A percentile compares a stretch with the other conserved stretches of the same genome.
phyloP scores from a whole-genome alignment of 768 basidiomycete species.

The Trametes punicea region DNA sequence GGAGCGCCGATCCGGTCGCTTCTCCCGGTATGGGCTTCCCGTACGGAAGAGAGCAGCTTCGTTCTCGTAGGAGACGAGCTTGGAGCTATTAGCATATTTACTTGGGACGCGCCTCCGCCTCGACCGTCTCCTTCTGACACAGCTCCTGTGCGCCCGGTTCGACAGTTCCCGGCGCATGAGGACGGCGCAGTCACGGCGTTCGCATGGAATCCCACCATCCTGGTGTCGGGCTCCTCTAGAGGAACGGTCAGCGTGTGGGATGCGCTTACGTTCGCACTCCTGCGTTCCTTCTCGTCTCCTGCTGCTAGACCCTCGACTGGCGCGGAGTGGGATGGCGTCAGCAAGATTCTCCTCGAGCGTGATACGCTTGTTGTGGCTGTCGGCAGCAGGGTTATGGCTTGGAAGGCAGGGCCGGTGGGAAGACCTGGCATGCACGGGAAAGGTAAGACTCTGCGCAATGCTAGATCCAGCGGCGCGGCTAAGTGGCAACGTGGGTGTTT shows the following conservation, averaged over 20 bases:
- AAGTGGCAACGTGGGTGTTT: slow-evolving; percentile 38
- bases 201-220: slow-evolving; percentile 53
- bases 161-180: slow-evolving; percentile 59
- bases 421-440: slow-evolving; percentile 29
- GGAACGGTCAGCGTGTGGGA: slow-evolving; percentile 66
- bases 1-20: slow-evolving; percentile 51
- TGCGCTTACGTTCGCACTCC: slow-evolving; percentile 53
- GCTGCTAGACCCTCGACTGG: slow-evolving; percentile 27
- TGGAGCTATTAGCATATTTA: slow-evolving; percentile 62
- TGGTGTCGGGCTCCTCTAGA: slow-evolving; percentile 63
- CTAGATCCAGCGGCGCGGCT: slow-evolving; percentile 20
- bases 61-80: slow-evolving; percentile 62
- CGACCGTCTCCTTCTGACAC: slow-evolving; percentile 3
- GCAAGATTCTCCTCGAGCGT: slow-evolving; percentile 53
- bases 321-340: slow-evolving; percentile 42
- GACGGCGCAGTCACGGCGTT: slow-evolving; percentile 66
- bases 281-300: slow-evolving; percentile 55
- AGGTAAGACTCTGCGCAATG: slow-evolving; percentile 24
- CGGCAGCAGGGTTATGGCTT: slow-evolving; percentile 62
- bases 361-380: slow-evolving; percentile 58
- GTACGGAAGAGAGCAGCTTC: slow-evolving; percentile 41
- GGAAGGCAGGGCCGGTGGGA: slow-evolving; percentile 55
- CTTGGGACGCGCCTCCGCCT: slow-evolving; percentile 35
- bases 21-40: slow-evolving; percentile 45
- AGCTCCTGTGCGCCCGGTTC: slow-evolving; percentile 32